phyloP scores from a whole-genome alignment of 1,284 basidiomycete species.

The Tremellales sp. region DNA sequence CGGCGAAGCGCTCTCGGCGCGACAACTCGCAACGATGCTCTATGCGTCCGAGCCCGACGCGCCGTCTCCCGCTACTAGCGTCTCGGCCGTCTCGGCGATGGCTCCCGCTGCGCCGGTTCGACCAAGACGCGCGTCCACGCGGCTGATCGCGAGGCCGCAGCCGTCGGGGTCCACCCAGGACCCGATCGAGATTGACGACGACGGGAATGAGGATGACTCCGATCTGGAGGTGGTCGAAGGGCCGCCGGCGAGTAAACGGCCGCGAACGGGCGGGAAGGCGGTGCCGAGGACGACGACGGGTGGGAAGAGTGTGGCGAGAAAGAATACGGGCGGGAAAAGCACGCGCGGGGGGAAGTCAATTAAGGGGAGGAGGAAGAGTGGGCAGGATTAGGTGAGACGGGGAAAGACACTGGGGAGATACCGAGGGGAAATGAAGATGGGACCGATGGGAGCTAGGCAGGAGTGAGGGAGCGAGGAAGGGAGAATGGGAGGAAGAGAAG shows the following conservation, averaged over 20 bases:
- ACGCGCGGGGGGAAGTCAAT: slow-evolving; percentile 17
- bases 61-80: slow-evolving; percentile 16
- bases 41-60: slow-evolving; percentile 16
- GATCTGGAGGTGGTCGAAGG: slow-evolving; percentile 17
- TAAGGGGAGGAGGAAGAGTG: slow-evolving; percentile 8
- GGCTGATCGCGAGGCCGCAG: slow-evolving; percentile 10
- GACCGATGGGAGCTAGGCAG: background rate
- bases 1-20: slow-evolving; percentile 31
- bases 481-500: background rate
- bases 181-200: slow-evolving; percentile 32
- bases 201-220: slow-evolving; percentile 11
- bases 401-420: too few relatives aligned
- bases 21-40: slow-evolving; percentile 27
- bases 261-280: slow-evolving; percentile 15
- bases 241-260: slow-evolving; percentile 20
- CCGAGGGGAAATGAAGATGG: background rate
- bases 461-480: background rate
- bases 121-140: slow-evolving; percentile 10
- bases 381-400: slow-evolving; percentile 10
- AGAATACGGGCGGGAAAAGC: slow-evolving; percentile 26
- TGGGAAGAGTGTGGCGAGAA: slow-evolving; percentile 19
- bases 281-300: slow-evolving; percentile 12
- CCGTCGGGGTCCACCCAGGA: slow-evolving; percentile 22
- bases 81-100: slow-evolving; percentile 48
- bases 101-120: slow-evolving; percentile 44